These are phyloP conservation scores for Amanita brunnescens DNA, from an alignment of 768 basidiomycete genomes.

Conservation along the genomic window DNA sequence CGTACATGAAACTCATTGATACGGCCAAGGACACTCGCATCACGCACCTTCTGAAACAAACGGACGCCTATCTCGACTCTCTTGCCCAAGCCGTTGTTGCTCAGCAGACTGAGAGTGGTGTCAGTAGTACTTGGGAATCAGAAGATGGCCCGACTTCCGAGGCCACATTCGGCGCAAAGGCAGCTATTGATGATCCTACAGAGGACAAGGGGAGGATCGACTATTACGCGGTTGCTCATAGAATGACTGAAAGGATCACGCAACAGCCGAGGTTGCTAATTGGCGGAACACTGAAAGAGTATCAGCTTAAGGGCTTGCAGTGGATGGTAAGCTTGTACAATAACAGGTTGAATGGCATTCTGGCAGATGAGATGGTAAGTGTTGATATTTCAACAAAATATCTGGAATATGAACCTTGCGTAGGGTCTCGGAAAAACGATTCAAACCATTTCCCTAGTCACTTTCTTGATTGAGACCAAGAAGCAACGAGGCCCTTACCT, in stretches of 20 bases:
- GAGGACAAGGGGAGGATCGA: slow-evolving; percentile 77
- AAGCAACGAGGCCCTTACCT: slow-evolving; percentile 90
- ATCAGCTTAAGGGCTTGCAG: slow-evolving; percentile 90
- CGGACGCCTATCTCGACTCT: slow-evolving; percentile 90
- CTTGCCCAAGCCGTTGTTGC: slow-evolving; percentile 89
- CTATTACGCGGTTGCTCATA: slow-evolving; percentile 94
- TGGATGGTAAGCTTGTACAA: slow-evolving; percentile 99
- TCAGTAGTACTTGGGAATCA: slow-evolving; percentile 31
- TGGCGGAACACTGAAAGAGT: slow-evolving; percentile 90
- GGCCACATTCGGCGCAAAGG: slow-evolving; percentile 83
- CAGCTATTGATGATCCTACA: slow-evolving; percentile 48
- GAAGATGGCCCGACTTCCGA: slow-evolving; percentile 77
- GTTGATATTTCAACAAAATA: slow-evolving; percentile 1
- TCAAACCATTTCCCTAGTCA: slow-evolving; percentile 89
- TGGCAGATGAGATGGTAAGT: slow-evolving; percentile 88
- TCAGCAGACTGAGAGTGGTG: slow-evolving; percentile 72
- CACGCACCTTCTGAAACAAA: slow-evolving; percentile 90
- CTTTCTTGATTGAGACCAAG: slow-evolving; percentile 90
- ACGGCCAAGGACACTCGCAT: slow-evolving; percentile 99
- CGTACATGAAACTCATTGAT: slow-evolving; percentile 98
- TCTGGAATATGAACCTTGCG: slow-evolving; percentile 8
- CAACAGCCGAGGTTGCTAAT: slow-evolving; percentile 66
- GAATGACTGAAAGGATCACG: slow-evolving; percentile 78
- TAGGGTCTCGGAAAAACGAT: slow-evolving; percentile 95
- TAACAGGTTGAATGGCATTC: slow-evolving; percentile 89